A percentile compares a stretch with the other conserved stretches of the same genome.
phyloP scores from a whole-genome alignment of 106 monocot species.

The Dioscorea zingiberensis region DNA sequence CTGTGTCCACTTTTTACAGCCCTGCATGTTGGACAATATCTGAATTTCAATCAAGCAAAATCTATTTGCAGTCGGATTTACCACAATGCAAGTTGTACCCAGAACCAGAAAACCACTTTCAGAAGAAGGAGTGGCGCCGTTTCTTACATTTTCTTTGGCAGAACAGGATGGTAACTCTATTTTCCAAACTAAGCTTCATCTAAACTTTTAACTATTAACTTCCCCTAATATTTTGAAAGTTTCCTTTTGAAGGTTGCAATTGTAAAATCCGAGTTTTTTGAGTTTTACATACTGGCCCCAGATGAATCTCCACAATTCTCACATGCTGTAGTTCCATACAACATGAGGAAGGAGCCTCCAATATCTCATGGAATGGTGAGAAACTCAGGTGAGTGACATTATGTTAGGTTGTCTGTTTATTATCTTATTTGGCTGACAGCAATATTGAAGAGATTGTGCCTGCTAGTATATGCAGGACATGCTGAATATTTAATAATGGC shows the following conservation, averaged over 20 bases:
- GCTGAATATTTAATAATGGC: too few species aligned
- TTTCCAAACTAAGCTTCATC: background rate
- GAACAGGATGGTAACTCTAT: constrained; percentile 7
- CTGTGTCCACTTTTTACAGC: background rate
- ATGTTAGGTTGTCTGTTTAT: too few species aligned
- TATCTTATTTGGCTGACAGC: too few species aligned
- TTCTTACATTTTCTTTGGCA: constrained; percentile 19
- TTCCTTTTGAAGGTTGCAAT: constrained; percentile 16
- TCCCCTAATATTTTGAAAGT: background rate
- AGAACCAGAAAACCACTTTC: constrained; percentile 14
- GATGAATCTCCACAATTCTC: constrained; percentile 1
- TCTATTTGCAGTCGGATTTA: background rate
- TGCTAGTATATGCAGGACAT: too few species aligned
- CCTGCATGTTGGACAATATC: constrained; percentile 1
- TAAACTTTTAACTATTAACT: background rate
- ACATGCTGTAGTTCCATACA: constrained; percentile 20
- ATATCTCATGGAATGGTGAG: background rate
- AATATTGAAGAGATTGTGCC: too few species aligned
- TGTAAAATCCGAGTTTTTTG: constrained; percentile 6
- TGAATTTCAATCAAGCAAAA: background rate
- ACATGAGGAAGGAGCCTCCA: background rate
- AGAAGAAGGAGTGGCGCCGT: constrained; percentile 22
- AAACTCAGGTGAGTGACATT: background rate
- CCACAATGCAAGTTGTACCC: constrained; percentile 15
- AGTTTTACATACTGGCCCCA: constrained; percentile 17